Evolutionary conservation across 805 yeast species (phyloP).

Genomic region (Saturnispora halmiae): DNA sequence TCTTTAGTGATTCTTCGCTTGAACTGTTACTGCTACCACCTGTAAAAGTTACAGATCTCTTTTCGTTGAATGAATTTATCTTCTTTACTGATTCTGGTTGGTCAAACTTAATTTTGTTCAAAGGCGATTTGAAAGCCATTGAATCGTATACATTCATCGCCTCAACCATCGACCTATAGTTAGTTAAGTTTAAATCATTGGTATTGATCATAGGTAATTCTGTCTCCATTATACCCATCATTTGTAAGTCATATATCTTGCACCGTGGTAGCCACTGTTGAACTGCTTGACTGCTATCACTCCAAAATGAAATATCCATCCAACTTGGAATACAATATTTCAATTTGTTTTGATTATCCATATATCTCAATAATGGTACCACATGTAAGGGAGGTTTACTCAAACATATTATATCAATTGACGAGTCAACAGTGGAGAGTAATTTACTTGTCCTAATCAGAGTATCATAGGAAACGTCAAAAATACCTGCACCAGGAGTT

Average conservation of each 20-base stretch:
- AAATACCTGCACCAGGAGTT: conserved; percentile 89
- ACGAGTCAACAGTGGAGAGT: conserved; percentile 68
- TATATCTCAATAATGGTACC: conserved; percentile 77
- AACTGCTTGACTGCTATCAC: conserved; percentile 38
- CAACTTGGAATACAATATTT: conserved; percentile 85
- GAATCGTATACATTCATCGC: conserved; percentile 65
- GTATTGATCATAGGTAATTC: conserved; percentile 66
- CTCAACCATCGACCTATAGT: conserved; percentile 36
- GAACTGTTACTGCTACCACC: neutral
- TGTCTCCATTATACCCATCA: conserved; percentile 97
- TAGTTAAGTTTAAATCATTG: conserved; percentile 40
- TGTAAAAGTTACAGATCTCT: neutral
- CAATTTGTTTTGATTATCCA: conserved; percentile 40
- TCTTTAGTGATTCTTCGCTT: conserved; percentile 1
- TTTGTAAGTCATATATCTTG: conserved; percentile 88
- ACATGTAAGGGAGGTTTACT: conserved; percentile 88
- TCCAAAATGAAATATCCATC: conserved; percentile 92
- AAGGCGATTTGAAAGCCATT: conserved; percentile 34
- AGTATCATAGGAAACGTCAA: conserved; percentile 79
- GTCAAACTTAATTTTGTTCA: neutral
- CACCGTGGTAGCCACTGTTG: conserved; percentile 88
- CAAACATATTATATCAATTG: conserved; percentile 80
- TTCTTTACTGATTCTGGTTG: neutral
- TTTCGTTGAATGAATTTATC: conserved; percentile 1
- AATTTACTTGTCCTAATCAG: conserved; percentile 67